Evolutionary conservation across 108 stramenopile species (phyloP).

Genomic region (Fragilaria crotonensis): DNA sequence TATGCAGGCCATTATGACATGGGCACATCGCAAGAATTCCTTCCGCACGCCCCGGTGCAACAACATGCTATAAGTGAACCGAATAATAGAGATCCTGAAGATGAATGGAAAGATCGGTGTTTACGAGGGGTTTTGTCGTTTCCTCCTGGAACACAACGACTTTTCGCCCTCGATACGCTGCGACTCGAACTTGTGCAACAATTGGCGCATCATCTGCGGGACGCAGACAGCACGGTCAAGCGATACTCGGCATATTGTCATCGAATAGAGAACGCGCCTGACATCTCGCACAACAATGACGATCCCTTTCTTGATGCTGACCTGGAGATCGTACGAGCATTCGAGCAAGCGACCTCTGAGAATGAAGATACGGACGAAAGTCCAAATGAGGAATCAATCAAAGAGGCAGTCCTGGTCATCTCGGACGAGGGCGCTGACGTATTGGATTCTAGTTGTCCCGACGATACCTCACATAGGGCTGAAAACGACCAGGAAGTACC

Average conservation of each 20-base stretch:
- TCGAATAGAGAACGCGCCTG: neutral
- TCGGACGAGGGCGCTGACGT: slow-evolving; percentile 14
- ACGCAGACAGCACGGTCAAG: slow-evolving; percentile 37
- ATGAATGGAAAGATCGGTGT: slow-evolving; percentile 40
- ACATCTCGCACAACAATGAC: slow-evolving; percentile 6
- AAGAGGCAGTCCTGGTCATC: slow-evolving; percentile 8
- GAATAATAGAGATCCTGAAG: slow-evolving; percentile 12
- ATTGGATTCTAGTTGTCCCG: slow-evolving; percentile 4
- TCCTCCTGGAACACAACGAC: slow-evolving; percentile 66
- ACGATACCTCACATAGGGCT: neutral
- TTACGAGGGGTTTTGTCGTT: slow-evolving; percentile 58
- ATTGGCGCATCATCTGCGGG: slow-evolving; percentile 28
- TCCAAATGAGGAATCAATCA: slow-evolving; percentile 12
- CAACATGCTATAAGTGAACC: neutral
- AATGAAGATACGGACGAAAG: slow-evolving; percentile 4
- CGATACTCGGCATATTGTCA: neutral
- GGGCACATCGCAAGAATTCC: neutral
- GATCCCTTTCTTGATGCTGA: slow-evolving; percentile 26
- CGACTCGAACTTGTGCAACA: slow-evolving; percentile 54
- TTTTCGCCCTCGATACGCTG: slow-evolving; percentile 62
- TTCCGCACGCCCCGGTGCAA: neutral
- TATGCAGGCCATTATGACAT: neutral
- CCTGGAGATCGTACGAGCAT: slow-evolving; percentile 16
- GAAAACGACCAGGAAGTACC: neutral
- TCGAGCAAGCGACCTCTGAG: slow-evolving; percentile 12